Conservation (phyloP, 2,329 filamentous ascomycete species). For the Diplocarpon mali region DNA sequence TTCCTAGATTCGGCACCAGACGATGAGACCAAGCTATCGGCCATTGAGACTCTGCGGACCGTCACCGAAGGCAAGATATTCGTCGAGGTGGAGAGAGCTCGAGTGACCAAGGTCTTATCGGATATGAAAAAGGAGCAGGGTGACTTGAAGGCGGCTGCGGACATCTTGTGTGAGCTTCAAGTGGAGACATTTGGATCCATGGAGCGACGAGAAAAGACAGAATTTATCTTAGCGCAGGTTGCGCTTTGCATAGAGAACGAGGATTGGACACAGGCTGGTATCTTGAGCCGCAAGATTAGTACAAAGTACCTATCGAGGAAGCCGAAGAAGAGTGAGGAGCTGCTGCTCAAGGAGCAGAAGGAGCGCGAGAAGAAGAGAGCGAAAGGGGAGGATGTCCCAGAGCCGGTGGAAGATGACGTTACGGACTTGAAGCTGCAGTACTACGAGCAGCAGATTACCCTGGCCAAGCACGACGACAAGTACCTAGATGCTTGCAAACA, state of each 20-base stretch:
- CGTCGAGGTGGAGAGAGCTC: conserved; percentile 93
- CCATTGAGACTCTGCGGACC: conserved; percentile 90
- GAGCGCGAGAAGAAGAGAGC: conserved; percentile 78
- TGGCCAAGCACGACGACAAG: conserved; percentile 94
- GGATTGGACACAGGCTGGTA: conserved; percentile 92
- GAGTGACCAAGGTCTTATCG: conserved; percentile 88
- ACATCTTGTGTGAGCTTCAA: conserved; percentile 93
- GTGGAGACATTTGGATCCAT: conserved; percentile 99
- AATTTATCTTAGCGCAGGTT: conserved; percentile 95
- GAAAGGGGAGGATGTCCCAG: conserved; percentile 65
- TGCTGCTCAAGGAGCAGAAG: conserved; percentile 84
- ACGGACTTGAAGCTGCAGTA: conserved; percentile 92
- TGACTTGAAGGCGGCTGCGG: conserved; percentile 78
- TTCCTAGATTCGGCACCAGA: conserved; percentile 82
- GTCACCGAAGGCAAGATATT: conserved; percentile 99
- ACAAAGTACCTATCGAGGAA: conserved; percentile 84
- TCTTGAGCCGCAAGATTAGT: conserved; percentile 93
- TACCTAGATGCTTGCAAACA: conserved; percentile 98
- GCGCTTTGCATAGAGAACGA: conserved; percentile 87
- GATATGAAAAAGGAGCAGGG: conserved; percentile 96
- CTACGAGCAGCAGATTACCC: conserved; percentile 92
- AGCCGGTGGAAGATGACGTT: conserved; percentile 75
- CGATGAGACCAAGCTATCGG: conserved; percentile 76
- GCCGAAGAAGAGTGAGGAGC: conserved; percentile 79
- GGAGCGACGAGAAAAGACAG: conserved; percentile 93